Evolutionary conservation across 1,284 basidiomycete genomes (phyloP).

Genomic region (Irpex sp.): DNA sequence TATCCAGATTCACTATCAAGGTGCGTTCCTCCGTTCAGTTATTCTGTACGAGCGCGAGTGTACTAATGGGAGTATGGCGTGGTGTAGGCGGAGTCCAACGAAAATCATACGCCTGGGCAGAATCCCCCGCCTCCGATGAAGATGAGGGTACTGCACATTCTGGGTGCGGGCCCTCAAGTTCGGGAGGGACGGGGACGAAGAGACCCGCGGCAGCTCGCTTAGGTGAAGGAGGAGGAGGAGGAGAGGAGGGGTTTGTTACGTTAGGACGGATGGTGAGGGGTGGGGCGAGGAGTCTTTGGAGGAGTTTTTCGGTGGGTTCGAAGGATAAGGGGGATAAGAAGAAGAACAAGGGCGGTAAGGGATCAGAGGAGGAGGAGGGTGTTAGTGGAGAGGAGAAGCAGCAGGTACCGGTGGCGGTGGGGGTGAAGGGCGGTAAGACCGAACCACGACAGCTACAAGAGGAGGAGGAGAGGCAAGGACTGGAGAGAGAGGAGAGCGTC

Average conservation of each 20-base stretch:
- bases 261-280: constrained; percentile 26
- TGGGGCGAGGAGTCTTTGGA: constrained; percentile 23
- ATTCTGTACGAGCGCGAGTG: not conserved
- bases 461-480: not conserved
- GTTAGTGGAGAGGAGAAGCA: no score
- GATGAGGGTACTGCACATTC: not conserved
- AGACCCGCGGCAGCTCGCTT: constrained; percentile 2
- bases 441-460: not conserved
- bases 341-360: no score
- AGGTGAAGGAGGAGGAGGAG: constrained; percentile 12
- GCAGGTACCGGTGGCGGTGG: no score
- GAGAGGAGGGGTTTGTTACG: constrained; percentile 18
- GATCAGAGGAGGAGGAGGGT: no score
- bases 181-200: not conserved
- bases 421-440: no score
- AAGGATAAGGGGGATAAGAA: not conserved
- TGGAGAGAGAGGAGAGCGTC: not conserved
- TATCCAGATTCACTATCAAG: no score
- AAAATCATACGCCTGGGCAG: not conserved
- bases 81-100: not conserved
- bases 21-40: not conserved
- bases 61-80: no score
- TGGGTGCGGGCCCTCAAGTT: not conserved
- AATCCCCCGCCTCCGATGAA: not conserved
- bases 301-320: constrained; percentile 21